Base-by-base conservation (phyloP, 257 asterid species). In the Lycium barbarum region DNA sequence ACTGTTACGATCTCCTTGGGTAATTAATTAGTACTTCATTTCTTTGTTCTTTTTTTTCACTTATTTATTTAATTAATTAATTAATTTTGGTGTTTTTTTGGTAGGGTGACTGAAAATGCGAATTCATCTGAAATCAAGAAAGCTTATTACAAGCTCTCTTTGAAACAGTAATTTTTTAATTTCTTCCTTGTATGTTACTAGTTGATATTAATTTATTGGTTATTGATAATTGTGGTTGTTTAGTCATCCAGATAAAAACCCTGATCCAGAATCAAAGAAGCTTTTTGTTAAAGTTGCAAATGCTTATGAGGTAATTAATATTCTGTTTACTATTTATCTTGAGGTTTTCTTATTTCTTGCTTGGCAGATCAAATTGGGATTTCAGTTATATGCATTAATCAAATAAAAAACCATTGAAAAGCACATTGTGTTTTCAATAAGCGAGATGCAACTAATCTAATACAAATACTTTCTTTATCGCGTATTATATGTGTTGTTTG, bases 1-100 rank as follows among this genome's bases (percentile, higher is more conserved):
- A 95, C 86, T 97, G 98, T 86, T 97, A 97, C 90, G 98, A 95
- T 93, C 94, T 96, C 84, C 89, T 96, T 59, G 98, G 98, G 98
- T 95, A 86, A 67, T 66, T 26, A 36, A 51, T 70, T 4, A 2
- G 33, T 26, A 26, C 33, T 73, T 36, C 18, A 15, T 51, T 40
- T 3, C 0, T 51, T 68, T 35, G 4, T 84, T 55, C 62, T 61
- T 84, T 70, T n/a, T 70, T n/a, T 3, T 36, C 11, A 14, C 45
- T 63, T n/a, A 7, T 12, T 83, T 17, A 10, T 36, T 33, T 2
- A 38, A 40, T 12, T 40, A n/a, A n/a, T n/a, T n/a, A n/a, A n/a
- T n/a, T n/a, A n/a, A n/a, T n/a, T n/a, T n/a, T n/a, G n/a, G 17
- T 86, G 4, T 72, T 43, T 54, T 7, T 47, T 74, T 84, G 11